phyloP scores from a whole-genome alignment of 495 filamentous ascomycete genomes.

The Penicillium macrosclerotiorum region DNA sequence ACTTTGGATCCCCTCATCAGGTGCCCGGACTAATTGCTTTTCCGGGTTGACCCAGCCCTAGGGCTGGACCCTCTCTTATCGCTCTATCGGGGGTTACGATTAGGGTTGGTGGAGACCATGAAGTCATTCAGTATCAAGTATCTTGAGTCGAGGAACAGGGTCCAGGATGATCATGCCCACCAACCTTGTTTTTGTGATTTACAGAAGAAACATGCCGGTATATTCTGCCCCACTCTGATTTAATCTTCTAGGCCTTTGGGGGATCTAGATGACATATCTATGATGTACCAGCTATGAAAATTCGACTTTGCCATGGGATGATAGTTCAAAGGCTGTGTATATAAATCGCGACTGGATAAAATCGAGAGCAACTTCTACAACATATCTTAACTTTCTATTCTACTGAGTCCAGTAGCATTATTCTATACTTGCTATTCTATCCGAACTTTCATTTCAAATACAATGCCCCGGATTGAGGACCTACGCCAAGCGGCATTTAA shows the following conservation, averaged over 20 bases:
- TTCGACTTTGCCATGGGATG: too few relatives aligned
- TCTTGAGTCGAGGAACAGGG: not conserved
- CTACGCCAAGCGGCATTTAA: constrained; percentile 35
- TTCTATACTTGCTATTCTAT: not conserved
- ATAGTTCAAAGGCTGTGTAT: too few relatives aligned
- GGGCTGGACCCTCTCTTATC: constrained; percentile 27
- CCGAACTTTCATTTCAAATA: constrained; percentile 2
- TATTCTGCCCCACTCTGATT: not conserved
- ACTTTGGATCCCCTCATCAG: constrained; percentile 29
- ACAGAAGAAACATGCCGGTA: not conserved
- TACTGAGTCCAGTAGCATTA: not conserved
- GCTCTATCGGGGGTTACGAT: constrained; percentile 8
- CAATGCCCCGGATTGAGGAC: constrained; percentile 38
- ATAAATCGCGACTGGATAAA: too few relatives aligned
- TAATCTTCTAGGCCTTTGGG: constrained; percentile 2
- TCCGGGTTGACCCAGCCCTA: constrained; percentile 31
- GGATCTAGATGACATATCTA: constrained; percentile 31
- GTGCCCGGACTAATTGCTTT: constrained; percentile 25
- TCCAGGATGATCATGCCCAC: constrained; percentile 3
- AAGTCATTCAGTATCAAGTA: constrained; percentile 16
- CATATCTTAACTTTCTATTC: not conserved
- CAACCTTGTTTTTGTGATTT: constrained; percentile 6
- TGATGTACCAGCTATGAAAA: constrained; percentile 44
- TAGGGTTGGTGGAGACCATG: constrained; percentile 31
- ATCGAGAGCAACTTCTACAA: too few relatives aligned